A percentile compares a stretch with the other conserved stretches of the same genome.
Conservation (phyloP, 805 yeast genomes). For the Hanseniaspora guilliermondii region DNA sequence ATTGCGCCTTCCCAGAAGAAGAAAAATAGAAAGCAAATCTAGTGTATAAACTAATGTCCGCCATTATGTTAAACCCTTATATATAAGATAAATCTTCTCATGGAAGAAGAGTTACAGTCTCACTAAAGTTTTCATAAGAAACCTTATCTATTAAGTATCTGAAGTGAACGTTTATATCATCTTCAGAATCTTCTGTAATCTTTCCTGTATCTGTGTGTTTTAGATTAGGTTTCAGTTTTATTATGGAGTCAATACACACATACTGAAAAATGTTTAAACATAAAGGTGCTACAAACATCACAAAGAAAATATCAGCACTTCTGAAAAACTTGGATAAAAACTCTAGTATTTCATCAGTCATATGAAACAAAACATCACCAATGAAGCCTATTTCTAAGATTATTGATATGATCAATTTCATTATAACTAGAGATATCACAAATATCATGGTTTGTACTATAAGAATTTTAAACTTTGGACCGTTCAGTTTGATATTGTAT, state of each 20-base stretch:
- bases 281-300: constrained; percentile 71
- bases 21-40: too few relatives aligned
- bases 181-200: background rate
- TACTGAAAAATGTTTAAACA: constrained; percentile 64
- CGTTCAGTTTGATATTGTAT: constrained; percentile 2
- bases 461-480: constrained; percentile 5
- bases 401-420: constrained; percentile 51
- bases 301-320: constrained; percentile 71
- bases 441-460: constrained; percentile 8
- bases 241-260: constrained; percentile 59
- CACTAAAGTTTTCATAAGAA: constrained; percentile 1
- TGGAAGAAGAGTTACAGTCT: background rate
- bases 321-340: constrained; percentile 69
- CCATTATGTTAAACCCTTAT: too few relatives aligned
- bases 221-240: constrained; percentile 37
- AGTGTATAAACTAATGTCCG: too few relatives aligned
- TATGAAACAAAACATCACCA: constrained; percentile 5
- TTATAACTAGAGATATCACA: constrained; percentile 30
- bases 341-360: constrained; percentile 48
- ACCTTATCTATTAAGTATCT: constrained; percentile 8
- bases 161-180: background rate
- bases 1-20: background rate
- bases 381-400: constrained; percentile 40
- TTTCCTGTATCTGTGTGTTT: background rate
- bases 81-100: background rate